Conservation (phyloP, 2,329 filamentous ascomycete genomes). For the Calonectria pteridis region DNA sequence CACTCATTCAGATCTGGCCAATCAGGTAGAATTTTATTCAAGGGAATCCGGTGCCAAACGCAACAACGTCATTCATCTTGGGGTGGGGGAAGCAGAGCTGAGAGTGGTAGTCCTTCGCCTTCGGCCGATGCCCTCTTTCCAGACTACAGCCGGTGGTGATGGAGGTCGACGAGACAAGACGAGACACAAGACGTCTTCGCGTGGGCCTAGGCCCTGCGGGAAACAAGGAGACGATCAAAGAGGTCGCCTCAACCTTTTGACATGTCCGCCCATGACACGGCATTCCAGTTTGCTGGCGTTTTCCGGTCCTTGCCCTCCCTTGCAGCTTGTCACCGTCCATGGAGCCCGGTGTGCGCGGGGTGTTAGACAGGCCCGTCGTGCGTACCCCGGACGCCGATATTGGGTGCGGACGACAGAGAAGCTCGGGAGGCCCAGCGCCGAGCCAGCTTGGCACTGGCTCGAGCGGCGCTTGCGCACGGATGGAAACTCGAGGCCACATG, state of each 20-base stretch:
- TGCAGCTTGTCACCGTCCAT: conserved; percentile 11
- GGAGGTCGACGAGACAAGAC: conserved; percentile 26
- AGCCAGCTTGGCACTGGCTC: not conserved
- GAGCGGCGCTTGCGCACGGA: conserved; percentile 7
- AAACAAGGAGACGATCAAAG: conserved; percentile 2
- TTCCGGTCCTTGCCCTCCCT: conserved; percentile 11
- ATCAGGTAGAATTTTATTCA: not conserved
- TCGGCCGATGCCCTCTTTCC: conserved; percentile 12
- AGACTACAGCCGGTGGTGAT: conserved; percentile 27
- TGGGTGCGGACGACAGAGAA: conserved; percentile 5
- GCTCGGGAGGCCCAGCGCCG: conserved; percentile 1
- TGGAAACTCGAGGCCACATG: not conserved
- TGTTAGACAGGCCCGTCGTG: not conserved
- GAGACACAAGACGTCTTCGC: conserved; percentile 15
- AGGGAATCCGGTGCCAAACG: not conserved
- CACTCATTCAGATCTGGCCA: not conserved
- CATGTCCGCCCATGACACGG: not conserved
- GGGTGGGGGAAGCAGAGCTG: not conserved
- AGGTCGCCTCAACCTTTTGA: not conserved
- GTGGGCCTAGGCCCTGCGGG: conserved; percentile 15
- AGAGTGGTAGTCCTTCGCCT: conserved; percentile 7
- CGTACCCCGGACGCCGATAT: conserved; percentile 22
- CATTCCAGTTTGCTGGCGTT: conserved; percentile 11
- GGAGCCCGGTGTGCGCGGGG: not conserved
- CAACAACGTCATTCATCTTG: conserved; percentile 4